Base-by-base conservation (phyloP, 1,139 yeast genomes). In the Arxiozyma slooffiae region DNA sequence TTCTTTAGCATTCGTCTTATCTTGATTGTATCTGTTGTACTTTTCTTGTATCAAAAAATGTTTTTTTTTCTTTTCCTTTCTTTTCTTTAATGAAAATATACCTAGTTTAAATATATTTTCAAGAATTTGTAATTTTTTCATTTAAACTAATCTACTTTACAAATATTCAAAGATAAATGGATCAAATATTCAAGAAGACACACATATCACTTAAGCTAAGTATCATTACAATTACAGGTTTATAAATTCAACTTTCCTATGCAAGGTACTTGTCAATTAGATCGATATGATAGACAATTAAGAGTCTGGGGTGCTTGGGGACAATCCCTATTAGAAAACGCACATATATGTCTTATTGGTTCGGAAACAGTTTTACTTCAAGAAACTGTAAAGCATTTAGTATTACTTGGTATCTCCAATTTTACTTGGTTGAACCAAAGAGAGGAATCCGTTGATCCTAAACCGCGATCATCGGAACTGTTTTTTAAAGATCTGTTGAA, bases 251-350 rank as follows among this genome's bases (percentile, higher is more conserved):
- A 30, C n/a, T 4, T 4, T 14, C 36, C 3, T 30, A 30, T 30
- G 36, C 16, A 30, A 30, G n/a, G 17, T 22, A 7, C 7, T 9
- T 18, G n/a, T 6, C 44, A 41, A 18, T 26, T 59, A 57, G 55
- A 58, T 21, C 79, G 79, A 57, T 90, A 88, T 65, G 97, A 92
- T 67, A 76, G 98, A 46, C 98, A 92, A 65, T 70, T 90, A 53
- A 76, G 97, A 41, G 71, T 92, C 20, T 92, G 98, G 98, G 92
- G 88, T 0, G 61, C 77, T 0, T 67, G 76, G 1, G 97, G 97
- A 3, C 98, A 92, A 61, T 58, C 69, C 7, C 73, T 75, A 3
- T 71, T 92, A 38, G 80, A 79, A 48, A 62, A 66, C 3, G 72
- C 92, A 1, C 81, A 77, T 52, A 74, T 89, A 2, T 78, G 88